Evolutionary conservation across 345 rosid genomes (phyloP), one percentile per base, ranked within the genome.

Genomic region (Mangifera indica): DNA sequence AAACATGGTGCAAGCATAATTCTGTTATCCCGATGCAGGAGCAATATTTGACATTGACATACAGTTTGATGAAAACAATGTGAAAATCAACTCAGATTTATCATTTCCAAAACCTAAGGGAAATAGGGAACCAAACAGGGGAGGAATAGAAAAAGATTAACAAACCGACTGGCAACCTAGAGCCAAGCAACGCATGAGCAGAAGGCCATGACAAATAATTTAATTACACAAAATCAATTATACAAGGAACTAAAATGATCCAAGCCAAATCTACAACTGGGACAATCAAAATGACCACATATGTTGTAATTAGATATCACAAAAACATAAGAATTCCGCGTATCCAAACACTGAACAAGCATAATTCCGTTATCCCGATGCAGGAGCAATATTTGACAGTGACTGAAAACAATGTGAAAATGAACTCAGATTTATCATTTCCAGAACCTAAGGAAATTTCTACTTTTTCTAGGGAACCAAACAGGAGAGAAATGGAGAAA

Each of bases 121-220:
- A 14, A 25, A n/a, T 58, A 34, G 44, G 3, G 51, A 65, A 60
- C 29, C 69, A 57, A 51, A 66, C 18, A 11, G 66, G 51, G 57
- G 22, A 63, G 73, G 32, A 77, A 67, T 51, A 11, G 53, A 4
- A 26, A 37, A 3, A 24, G 70, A 29, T 53, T 8, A 18, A 85
- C 84, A 66, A 63, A 91, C 94, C 94, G 82, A 75, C 98, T 97
- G 58, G 96, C 97, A 64, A 91, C 96, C 70, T 93, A 91, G 74
- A 93, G 97, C 93, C 98, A 91, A 81, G 98, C 98, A 75, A 93
- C 71, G 78, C 96, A 93, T 70, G 97, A 93, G 87, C 88, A 86
- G 85, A 91, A 90, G 54, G 91, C 94, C 84, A 91, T 66, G 15
- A 87, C 60, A 40, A 91, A n/a, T n/a, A n/a, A 75, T 60, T 20